A percentile compares a stretch with the other conserved stretches of the same genome.
Evolutionary conservation across 139 green algal species (phyloP).

Genomic region (Chlorella sorokiniana): DNA sequence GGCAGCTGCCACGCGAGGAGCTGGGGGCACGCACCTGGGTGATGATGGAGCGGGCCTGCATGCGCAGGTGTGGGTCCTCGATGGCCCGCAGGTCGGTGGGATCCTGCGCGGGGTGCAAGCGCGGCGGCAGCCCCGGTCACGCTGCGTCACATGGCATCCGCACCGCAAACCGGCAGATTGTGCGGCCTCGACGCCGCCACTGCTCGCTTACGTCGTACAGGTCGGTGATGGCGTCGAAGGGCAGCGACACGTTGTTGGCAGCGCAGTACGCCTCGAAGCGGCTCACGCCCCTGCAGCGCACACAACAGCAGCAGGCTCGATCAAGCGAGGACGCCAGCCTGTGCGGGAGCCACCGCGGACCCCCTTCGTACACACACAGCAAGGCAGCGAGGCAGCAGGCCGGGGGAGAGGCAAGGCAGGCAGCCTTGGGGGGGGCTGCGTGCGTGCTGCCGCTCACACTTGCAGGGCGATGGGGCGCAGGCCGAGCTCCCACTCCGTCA

Average conservation of each 20-base stretch:
- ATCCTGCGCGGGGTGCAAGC: constrained; percentile 1
- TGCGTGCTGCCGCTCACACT: neutral
- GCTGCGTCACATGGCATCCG: neutral
- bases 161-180: too few relatives aligned
- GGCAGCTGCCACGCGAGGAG: too few relatives aligned
- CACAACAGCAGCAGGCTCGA: neutral
- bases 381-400: neutral
- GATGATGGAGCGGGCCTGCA: constrained; percentile 28
- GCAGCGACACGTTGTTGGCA: neutral
- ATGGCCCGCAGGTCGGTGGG: constrained; percentile 36
- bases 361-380: neutral
- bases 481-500: constrained; percentile 35
- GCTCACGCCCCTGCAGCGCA: constrained; percentile 24
- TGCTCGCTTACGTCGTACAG: neutral
- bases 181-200: neutral
- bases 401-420: neutral
- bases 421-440: too few relatives aligned
- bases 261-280: constrained; percentile 39
- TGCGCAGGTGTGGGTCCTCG: constrained; percentile 30
- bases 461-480: constrained; percentile 31
- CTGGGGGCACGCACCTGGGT: constrained; percentile 4
- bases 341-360: neutral
- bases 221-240: constrained; percentile 13
- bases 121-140: neutral
- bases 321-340: too few relatives aligned